These are phyloP conservation scores for Cryptosporidium felis DNA, from an alignment of 169 alveolate species.

Conservation along the genomic window DNA sequence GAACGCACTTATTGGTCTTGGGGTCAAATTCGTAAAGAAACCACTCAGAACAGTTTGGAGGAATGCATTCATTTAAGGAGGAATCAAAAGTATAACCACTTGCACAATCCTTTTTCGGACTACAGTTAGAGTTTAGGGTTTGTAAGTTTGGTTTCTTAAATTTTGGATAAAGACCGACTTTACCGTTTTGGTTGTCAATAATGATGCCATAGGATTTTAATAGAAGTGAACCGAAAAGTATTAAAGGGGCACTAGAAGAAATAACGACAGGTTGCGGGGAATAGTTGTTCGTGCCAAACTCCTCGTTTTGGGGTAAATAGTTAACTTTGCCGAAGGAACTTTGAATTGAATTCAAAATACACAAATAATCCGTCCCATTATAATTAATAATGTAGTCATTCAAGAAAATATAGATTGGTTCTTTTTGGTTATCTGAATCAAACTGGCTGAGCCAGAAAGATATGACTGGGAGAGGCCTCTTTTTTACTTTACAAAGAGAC, in stretches of 20 bases:
- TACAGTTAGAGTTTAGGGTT: not conserved
- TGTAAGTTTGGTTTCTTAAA: not conserved
- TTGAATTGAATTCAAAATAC: constrained; percentile 1
- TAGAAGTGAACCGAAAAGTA: constrained; percentile 45
- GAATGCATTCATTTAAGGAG: constrained; percentile 51
- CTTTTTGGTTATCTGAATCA: not conserved
- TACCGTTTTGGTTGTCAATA: not conserved
- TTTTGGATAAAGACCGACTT: constrained; percentile 28
- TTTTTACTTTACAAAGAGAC: constrained; percentile 17
- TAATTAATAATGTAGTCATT: constrained; percentile 22
- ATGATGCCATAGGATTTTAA: constrained; percentile 36
- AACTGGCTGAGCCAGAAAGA: constrained; percentile 10
- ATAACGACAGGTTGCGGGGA: not conserved
- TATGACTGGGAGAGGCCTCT: constrained; percentile 24
- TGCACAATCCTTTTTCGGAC: constrained; percentile 6
- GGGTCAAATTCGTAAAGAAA: constrained; percentile 10
- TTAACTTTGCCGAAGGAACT: constrained; percentile 13
- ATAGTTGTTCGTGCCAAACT: not conserved
- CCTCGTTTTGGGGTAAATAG: not conserved
- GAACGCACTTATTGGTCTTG: constrained; percentile 20
- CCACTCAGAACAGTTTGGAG: constrained; percentile 69
- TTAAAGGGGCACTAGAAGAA: constrained; percentile 18
- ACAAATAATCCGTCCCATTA: constrained; percentile 8
- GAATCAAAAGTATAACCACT: not conserved
- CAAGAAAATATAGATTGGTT: constrained; percentile 1